Conservation (phyloP, 495 filamentous ascomycete species). For the Tirmania nivea region DNA sequence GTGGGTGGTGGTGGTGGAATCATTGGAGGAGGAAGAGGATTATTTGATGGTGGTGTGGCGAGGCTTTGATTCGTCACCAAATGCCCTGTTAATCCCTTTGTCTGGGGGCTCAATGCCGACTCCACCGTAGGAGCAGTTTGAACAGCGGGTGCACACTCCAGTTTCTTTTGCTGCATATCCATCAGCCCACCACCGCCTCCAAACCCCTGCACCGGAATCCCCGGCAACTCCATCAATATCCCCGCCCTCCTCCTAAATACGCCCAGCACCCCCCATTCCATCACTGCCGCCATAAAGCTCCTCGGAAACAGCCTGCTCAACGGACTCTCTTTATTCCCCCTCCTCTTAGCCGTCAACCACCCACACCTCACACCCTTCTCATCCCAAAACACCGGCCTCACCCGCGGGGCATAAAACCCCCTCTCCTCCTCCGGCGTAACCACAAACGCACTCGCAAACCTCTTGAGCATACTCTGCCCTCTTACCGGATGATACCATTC, state of each 20-base stretch:
- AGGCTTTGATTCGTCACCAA: too few species aligned
- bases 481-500: constrained; percentile 13
- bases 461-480: constrained; percentile 1
- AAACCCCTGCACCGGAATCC: too few species aligned
- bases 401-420: not conserved
- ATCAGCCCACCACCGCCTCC: too few species aligned
- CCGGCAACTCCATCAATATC: too few species aligned
- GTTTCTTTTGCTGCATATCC: too few species aligned
- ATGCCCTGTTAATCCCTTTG: too few species aligned
- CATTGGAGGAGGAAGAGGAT: too few species aligned
- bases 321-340: constrained; percentile 2
- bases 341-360: not conserved
- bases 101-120: too few species aligned
- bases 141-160: too few species aligned
- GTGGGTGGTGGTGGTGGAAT: not conserved
- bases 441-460: not conserved
- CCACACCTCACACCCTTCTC: not conserved
- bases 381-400: not conserved
- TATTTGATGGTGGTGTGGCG: too few species aligned
- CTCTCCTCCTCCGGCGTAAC: not conserved
- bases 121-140: too few species aligned
- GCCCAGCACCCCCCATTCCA: constrained; percentile 15
- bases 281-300: constrained; percentile 2
- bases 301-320: constrained; percentile 9
- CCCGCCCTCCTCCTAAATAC: not conserved